A percentile compares a stretch with the other conserved stretches of the same genome.
Evolutionary conservation across 805 yeast genomes (phyloP).

Genomic region (Saccharomyces jurei): DNA sequence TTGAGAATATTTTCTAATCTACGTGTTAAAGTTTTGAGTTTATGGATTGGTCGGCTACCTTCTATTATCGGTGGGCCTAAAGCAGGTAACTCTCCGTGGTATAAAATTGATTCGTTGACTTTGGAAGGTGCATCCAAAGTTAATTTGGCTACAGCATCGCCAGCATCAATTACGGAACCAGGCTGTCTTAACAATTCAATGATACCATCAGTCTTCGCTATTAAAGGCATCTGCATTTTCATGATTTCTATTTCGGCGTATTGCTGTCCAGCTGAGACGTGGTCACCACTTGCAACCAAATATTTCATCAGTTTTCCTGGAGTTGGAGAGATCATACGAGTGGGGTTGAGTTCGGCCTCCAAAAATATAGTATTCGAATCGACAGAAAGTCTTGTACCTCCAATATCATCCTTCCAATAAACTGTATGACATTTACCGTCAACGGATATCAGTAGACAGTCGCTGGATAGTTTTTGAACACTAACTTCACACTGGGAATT

Average conservation of each 20-base stretch:
- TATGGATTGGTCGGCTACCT: slow-evolving; percentile 80
- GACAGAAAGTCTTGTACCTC: slow-evolving; percentile 88
- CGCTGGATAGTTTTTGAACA: slow-evolving; percentile 81
- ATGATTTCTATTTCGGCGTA: slow-evolving; percentile 98
- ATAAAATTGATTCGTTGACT: slow-evolving; percentile 93
- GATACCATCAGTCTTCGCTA: slow-evolving; percentile 87
- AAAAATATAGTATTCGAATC: slow-evolving; percentile 91
- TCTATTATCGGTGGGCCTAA: slow-evolving; percentile 73
- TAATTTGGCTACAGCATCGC: slow-evolving; percentile 91
- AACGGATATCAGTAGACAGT: slow-evolving; percentile 79
- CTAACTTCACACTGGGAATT: slow-evolving; percentile 87
- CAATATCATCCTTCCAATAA: slow-evolving; percentile 96
- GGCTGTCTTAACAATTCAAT: slow-evolving; percentile 94
- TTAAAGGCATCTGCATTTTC: slow-evolving; percentile 98
- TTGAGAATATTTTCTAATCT: slow-evolving; percentile 71
- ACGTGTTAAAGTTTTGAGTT: slow-evolving; percentile 48
- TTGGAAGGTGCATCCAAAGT: slow-evolving; percentile 94
- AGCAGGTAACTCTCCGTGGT: slow-evolving; percentile 86
- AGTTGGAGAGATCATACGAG: slow-evolving; percentile 96
- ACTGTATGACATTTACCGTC: slow-evolving; percentile 92
- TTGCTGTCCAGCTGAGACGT: slow-evolving; percentile 81
- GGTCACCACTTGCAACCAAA: slow-evolving; percentile 93
- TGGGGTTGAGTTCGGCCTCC: slow-evolving; percentile 95
- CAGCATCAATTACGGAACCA: slow-evolving; percentile 90
- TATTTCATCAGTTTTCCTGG: slow-evolving; percentile 96